phyloP scores from a whole-genome alignment of 2,329 filamentous ascomycete species.

The Paracoccidioides lutzii region DNA sequence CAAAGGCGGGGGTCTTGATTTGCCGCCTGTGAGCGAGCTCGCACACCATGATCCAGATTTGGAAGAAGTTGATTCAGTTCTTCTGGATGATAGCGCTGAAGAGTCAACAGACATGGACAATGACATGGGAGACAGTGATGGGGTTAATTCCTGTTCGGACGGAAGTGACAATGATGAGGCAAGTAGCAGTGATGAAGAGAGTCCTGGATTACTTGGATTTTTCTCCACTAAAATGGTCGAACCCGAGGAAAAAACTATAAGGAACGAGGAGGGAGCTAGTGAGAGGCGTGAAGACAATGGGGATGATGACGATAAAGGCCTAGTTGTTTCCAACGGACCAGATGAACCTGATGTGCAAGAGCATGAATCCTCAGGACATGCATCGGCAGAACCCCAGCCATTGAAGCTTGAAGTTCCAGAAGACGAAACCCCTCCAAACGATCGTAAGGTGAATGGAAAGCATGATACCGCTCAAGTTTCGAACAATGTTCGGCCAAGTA shows the following conservation, averaged over 20 bases:
- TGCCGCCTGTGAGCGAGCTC: neutral
- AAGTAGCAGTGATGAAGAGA: slow-evolving; percentile 34
- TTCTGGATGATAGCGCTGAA: slow-evolving; percentile 33
- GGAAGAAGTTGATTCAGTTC: slow-evolving; percentile 33
- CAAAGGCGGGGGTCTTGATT: neutral
- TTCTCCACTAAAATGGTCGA: slow-evolving; percentile 33
- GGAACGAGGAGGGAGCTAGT: slow-evolving; percentile 16
- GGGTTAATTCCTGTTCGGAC: slow-evolving; percentile 15
- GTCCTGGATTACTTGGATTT: slow-evolving; percentile 35
- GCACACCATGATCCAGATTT: slow-evolving; percentile 9
- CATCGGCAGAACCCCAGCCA: neutral
- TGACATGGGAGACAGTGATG: slow-evolving; percentile 36
- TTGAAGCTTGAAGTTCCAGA: neutral
- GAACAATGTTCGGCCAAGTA: slow-evolving; percentile 18
- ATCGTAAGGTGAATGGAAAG: neutral
- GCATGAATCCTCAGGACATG: neutral
- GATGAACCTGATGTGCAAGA: slow-evolving; percentile 20
- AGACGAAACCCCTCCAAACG: neutral
- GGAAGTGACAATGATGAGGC: slow-evolving; percentile 37
- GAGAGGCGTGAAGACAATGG: slow-evolving; percentile 17
- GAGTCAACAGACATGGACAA: slow-evolving; percentile 37
- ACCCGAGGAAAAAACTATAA: slow-evolving; percentile 9
- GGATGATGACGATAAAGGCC: slow-evolving; percentile 24
- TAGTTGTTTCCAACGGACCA: slow-evolving; percentile 21
- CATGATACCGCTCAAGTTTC: slow-evolving; percentile 2